Evolutionary conservation across 768 basidiomycete species (phyloP).

Genomic region (Termitomyces sp.): DNA sequence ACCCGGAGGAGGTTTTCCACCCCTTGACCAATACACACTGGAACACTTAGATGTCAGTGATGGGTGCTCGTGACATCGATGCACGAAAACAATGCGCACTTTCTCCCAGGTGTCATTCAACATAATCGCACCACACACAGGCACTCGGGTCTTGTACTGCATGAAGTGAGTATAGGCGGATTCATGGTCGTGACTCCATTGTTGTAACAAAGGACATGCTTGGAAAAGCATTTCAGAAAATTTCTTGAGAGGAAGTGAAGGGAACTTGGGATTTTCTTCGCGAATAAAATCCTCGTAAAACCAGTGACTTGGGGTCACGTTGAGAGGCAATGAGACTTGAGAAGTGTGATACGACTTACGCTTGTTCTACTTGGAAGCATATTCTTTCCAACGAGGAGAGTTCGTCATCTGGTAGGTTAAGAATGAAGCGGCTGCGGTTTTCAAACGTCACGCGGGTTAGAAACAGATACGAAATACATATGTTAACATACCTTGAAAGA

Average conservation of each 20-base stretch:
- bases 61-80: neutral
- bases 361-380: constrained; percentile 99
- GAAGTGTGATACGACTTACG: constrained; percentile 50
- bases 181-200: constrained; percentile 83
- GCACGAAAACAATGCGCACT: constrained; percentile 37
- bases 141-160: constrained; percentile 94
- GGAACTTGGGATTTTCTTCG: constrained; percentile 82
- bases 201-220: constrained; percentile 75
- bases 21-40: constrained; percentile 98
- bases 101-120: constrained; percentile 90
- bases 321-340: constrained; percentile 9
- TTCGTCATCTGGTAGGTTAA: constrained; percentile 94
- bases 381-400: constrained; percentile 86
- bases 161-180: constrained; percentile 86
- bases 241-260: constrained; percentile 82
- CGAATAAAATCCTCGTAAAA: constrained; percentile 99
- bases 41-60: constrained; percentile 8
- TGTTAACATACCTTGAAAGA: constrained; percentile 68
- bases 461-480: constrained; percentile 1
- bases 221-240: constrained; percentile 92
- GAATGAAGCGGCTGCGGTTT: constrained; percentile 76
- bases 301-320: constrained; percentile 71
- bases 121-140: constrained; percentile 97
- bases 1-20: constrained; percentile 94
- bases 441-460: constrained; percentile 2